Conservation (phyloP, 2,329 filamentous ascomycete genomes). For the Colletotrichum coccodes region DNA sequence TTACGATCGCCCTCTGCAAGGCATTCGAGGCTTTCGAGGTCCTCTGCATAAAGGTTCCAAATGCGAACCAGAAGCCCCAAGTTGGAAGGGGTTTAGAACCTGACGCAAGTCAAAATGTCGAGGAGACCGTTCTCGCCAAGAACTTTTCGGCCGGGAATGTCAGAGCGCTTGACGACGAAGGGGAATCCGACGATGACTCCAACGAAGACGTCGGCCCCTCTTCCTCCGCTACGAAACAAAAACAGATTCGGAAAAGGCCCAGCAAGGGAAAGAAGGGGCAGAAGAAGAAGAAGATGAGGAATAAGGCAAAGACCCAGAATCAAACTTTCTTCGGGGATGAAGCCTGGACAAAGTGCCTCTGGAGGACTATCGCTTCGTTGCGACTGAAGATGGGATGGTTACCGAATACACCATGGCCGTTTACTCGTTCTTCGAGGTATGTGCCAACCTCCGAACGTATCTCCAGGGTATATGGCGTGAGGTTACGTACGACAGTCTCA, state of each 20-base stretch:
- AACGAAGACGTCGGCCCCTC: not conserved
- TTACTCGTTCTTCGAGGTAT: slow-evolving; percentile 49
- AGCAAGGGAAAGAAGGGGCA: not conserved
- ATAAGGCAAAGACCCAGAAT: slow-evolving; percentile 38
- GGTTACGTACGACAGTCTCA: slow-evolving; percentile 55
- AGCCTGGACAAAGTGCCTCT: slow-evolving; percentile 50
- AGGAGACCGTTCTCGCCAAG: not conserved
- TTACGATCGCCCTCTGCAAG: slow-evolving; percentile 51
- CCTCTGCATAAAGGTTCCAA: slow-evolving; percentile 45
- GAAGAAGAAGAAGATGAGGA: slow-evolving; percentile 29
- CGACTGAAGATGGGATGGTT: slow-evolving; percentile 45
- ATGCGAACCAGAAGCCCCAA: not conserved
- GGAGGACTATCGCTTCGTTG: slow-evolving; percentile 55
- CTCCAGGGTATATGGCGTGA: slow-evolving; percentile 54
- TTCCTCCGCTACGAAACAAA: slow-evolving; percentile 5
- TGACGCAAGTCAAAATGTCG: not conserved
- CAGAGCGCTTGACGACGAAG: not conserved
- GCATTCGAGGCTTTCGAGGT: slow-evolving; percentile 41
- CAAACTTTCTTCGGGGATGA: slow-evolving; percentile 3
- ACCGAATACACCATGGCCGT: slow-evolving; percentile 57
- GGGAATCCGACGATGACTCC: not conserved
- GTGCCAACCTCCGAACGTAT: slow-evolving; percentile 49
- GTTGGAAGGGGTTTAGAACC: not conserved
- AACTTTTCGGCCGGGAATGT: not conserved
- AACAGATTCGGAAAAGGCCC: slow-evolving; percentile 33